Base-by-base conservation (phyloP, 2,329 filamentous ascomycete genomes). In the Macrophomina tecta region DNA sequence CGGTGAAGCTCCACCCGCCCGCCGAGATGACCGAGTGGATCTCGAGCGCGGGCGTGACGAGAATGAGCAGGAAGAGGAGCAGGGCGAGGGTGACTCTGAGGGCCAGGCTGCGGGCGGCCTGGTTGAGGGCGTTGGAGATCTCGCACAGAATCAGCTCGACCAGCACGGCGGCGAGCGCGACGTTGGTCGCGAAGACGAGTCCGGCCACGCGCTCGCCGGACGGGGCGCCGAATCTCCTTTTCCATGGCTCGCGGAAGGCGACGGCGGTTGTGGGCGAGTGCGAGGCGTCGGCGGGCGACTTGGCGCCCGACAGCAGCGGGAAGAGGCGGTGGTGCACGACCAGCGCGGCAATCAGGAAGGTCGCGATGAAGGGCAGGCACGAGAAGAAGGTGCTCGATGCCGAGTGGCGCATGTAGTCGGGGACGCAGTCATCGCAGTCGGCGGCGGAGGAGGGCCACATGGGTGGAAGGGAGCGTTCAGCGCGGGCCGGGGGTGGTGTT, bases 81-180 rank as follows among this genome's bases (percentile, higher is more conserved):
- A 87, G 86, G 6, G 89, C 87, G 32, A 96, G 86, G 0, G 90
- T 92, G 36, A 90, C 79, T 66, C 87, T 84, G 70, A 96, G 82
- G 28, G 90, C 91, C 34, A 90, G 75, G 28, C 85, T 86, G 68
- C 92, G 84, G 12, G 91, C 91, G 38, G 83, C 82, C 6, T 88
- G 84, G 69, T 90, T 86, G n/a, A 92, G 84, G 5, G 90, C 84
- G 73, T 92, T 91, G 32, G 91, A 89, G 51, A 97, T 92, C 78
- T 97, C 93, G 72, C 91, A 93, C 8, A 97, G 84, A 53, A 97
- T 91, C 70, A 97, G 81, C 78, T 94, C 90, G 2, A 89, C 92
- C 53, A 97, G 82, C 1, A 94, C 91, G 45, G 90, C 86, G 5
- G 92, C 90, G 8, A 96, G 84, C 1, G 88, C 92, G 42, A 95